phyloP scores from a whole-genome alignment of 2,329 filamentous ascomycete species.

The Zasmidium cellare region DNA sequence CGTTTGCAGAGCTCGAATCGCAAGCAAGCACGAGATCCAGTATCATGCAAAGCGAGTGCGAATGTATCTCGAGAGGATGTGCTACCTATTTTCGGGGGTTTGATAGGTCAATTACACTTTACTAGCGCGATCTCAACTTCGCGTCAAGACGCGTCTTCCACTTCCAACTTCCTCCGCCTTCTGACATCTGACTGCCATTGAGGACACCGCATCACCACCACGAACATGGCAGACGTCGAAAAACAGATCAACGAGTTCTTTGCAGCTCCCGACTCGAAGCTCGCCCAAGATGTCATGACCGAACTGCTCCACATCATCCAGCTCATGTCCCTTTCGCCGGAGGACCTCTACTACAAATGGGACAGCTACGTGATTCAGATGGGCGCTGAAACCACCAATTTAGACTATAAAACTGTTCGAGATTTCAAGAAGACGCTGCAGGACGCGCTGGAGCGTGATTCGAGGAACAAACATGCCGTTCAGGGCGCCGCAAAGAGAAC shows the following conservation, averaged over 20 bases:
- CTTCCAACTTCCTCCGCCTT: not conserved
- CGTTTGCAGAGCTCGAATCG: too few species aligned
- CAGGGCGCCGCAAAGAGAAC: slow-evolving; percentile 62
- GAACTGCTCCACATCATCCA: slow-evolving; percentile 86
- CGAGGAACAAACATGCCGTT: slow-evolving; percentile 61
- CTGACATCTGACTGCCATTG: not conserved
- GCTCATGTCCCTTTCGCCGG: slow-evolving; percentile 74
- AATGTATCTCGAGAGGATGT: too few species aligned
- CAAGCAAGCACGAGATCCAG: too few species aligned
- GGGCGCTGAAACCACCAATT: slow-evolving; percentile 73
- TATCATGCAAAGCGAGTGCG: too few species aligned
- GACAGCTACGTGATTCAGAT: slow-evolving; percentile 97
- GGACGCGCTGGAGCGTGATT: slow-evolving; percentile 77
- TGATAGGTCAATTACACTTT: too few species aligned
- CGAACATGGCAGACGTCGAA: slow-evolving; percentile 50
- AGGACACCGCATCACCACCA: not conserved
- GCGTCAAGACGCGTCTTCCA: not conserved
- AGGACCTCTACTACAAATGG: slow-evolving; percentile 98
- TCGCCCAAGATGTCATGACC: slow-evolving; percentile 74
- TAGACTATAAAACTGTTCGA: slow-evolving; percentile 69
- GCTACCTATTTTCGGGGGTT: too few species aligned
- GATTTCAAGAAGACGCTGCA: slow-evolving; percentile 85
- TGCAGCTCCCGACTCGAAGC: slow-evolving; percentile 47
- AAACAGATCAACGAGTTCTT: slow-evolving; percentile 62
- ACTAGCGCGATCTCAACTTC: not conserved